Base-by-base conservation (phyloP, 164 flowering plant genomes). In the Protea cynaroides region DNA sequence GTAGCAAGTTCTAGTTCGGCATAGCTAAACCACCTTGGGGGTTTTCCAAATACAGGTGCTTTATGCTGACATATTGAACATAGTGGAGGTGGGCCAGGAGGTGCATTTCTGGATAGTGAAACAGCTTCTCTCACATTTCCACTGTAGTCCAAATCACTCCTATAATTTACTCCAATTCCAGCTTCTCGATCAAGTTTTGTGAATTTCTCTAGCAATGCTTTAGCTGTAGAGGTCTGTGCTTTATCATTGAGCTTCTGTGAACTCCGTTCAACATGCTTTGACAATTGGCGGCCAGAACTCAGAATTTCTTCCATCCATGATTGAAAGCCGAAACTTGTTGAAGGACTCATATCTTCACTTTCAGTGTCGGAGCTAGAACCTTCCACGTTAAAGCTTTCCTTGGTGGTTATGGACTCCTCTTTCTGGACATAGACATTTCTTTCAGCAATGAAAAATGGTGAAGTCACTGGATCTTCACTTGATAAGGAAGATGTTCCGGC, bases 51-150 rank as follows among this genome's bases (percentile, higher is more conserved):
- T 14, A 74, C 74, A 38, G 97, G 96, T 38, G 87, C 82, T 69
- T 84, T 87, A 80, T 93, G 96, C 69, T 76, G 96, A 71, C 97
- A 93, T 37, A 83, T 70, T 34, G 95, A 86, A 74, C 98, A 93
- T 22, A 93, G 71, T n/a, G 98, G 97, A 64, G 97, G 96, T 9
- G 96, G 83, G 1, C 85, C 82, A 8, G 79, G 72, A 71, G 90
- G 87, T 57, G 80, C 69, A 67, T 74, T 82, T 77, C 78, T 80
- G n/a, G 82, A 66, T 24, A 86, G 67, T 21, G 88, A 80, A 59
- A 86, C 65, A 22, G 78, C 81, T 67, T 86, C 87, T 68, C 92
- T 79, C 49, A 85, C 75, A 72, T 80, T 87, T 60, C 62, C 83
- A 71, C 72, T 63, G 52, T 75, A 61, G 55, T 81, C 76, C 40